phyloP scores from a whole-genome alignment of 768 basidiomycete genomes.

The Rhizopogon vesiculosus region DNA sequence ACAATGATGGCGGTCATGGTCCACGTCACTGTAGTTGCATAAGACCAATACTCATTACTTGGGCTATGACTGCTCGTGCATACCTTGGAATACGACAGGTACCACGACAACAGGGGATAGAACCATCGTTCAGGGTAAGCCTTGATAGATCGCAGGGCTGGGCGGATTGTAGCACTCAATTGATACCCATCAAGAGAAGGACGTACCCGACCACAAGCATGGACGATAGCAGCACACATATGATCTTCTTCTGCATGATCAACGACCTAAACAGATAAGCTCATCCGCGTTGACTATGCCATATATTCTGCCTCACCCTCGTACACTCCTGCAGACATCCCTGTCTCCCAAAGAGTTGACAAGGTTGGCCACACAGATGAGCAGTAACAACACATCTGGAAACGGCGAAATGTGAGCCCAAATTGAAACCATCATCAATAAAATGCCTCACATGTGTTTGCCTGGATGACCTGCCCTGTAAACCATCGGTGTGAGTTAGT shows the following conservation, averaged over 20 bases:
- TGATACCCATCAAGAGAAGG: not conserved
- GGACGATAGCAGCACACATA: constrained; percentile 46
- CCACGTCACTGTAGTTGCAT: constrained; percentile 31
- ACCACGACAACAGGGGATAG: constrained; percentile 35
- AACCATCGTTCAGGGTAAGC: constrained; percentile 22
- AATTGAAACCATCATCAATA: too few species aligned
- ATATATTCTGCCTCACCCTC: constrained; percentile 31
- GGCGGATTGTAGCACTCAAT: not conserved
- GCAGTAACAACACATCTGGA: constrained; percentile 45
- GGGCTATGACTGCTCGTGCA: not conserved
- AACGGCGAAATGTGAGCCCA: not conserved
- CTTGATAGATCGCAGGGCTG: constrained; percentile 40
- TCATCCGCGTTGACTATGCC: not conserved
- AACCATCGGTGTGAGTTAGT: not conserved
- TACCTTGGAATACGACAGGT: constrained; percentile 42
- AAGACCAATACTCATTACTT: too few species aligned
- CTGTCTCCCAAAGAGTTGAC: constrained; percentile 37
- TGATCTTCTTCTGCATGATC: constrained; percentile 47
- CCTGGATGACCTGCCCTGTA: constrained; percentile 53
- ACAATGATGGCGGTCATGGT: constrained; percentile 46
- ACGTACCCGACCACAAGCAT: constrained; percentile 52
- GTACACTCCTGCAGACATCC: constrained; percentile 52
- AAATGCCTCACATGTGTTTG: constrained; percentile 42
- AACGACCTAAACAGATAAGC: constrained; percentile 31
- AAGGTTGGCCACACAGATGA: constrained; percentile 53